Percentiles rank a stretch among this genome's conserved stretches.
Evolutionary conservation across 352 stramenopile species (phyloP).

Genomic region (Pythium dissotocum): DNA sequence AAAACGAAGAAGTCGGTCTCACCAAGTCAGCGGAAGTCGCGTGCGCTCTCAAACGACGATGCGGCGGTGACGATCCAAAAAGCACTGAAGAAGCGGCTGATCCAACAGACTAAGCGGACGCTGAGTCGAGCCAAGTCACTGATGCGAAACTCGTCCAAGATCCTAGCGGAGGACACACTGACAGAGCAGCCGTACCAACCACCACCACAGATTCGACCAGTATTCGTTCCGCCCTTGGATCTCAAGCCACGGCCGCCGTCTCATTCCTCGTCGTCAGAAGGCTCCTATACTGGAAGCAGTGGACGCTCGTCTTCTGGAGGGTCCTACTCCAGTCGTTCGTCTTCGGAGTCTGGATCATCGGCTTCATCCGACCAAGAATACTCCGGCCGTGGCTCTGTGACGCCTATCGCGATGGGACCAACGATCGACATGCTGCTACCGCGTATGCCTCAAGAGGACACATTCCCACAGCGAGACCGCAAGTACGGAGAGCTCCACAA

Average conservation of each 20-base stretch:
- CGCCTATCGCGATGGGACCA: too few relatives aligned
- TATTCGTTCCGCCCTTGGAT: conserved; percentile 6
- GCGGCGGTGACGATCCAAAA: conserved; percentile 49
- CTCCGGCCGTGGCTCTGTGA: background rate
- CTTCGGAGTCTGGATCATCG: background rate
- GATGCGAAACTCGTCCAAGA: conserved; percentile 45
- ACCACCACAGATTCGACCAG: background rate
- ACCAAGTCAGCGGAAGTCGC: conserved; percentile 2
- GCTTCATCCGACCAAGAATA: background rate
- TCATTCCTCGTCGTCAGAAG: background rate
- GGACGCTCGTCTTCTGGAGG: conserved; percentile 9
- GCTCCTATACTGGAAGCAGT: background rate
- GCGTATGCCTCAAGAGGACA: conserved; percentile 8
- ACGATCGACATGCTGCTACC: conserved; percentile 15
- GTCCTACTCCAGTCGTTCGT: background rate
- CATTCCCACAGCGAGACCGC: background rate
- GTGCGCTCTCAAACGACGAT: conserved; percentile 17
- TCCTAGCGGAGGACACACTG: conserved; percentile 36
- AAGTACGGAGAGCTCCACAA: conserved; percentile 14
- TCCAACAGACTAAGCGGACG: conserved; percentile 21
- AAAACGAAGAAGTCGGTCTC: conserved; percentile 14
- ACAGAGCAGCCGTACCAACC: background rate
- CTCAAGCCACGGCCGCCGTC: conserved; percentile 13
- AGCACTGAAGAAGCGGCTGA: conserved; percentile 44
- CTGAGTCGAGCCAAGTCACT: conserved; percentile 36